These are phyloP conservation scores for Botrytis hyacinthi DNA, from an alignment of 2,329 filamentous ascomycete species.

Conservation along the genomic window DNA sequence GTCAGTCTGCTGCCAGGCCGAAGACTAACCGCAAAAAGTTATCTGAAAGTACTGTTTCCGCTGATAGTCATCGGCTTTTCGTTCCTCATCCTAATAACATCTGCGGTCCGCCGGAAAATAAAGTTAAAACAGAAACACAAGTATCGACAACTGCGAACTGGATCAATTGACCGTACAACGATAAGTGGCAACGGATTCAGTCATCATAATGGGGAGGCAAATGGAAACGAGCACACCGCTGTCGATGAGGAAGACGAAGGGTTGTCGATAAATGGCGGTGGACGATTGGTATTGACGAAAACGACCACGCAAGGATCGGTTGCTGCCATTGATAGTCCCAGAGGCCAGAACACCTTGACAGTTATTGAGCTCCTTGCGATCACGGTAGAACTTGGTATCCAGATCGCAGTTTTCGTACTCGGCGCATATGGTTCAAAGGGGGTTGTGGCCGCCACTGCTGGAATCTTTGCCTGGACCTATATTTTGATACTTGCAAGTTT, in stretches of 20 bases:
- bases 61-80: conserved; percentile 69
- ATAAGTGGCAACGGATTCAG: conserved; percentile 22
- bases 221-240: conserved; percentile 38
- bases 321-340: conserved; percentile 72
- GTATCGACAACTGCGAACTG: conserved; percentile 56
- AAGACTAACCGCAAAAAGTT: conserved; percentile 49
- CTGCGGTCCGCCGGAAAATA: conserved; percentile 54
- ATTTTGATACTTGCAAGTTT: conserved; percentile 70
- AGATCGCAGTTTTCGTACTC: conserved; percentile 61
- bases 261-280: conserved; percentile 56
- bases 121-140: conserved; percentile 51
- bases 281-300: conserved; percentile 57
- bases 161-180: conserved; percentile 41
- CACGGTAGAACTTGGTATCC: conserved; percentile 66
- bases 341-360: conserved; percentile 68
- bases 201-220: conserved; percentile 5
- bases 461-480: conserved; percentile 77
- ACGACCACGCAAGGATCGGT: conserved; percentile 61
- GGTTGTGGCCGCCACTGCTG: conserved; percentile 60
- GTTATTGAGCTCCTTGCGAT: conserved; percentile 74
- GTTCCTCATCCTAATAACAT: conserved; percentile 60
- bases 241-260: conserved; percentile 54
- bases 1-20: too few species aligned
- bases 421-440: conserved; percentile 58
- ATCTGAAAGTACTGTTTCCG: conserved; percentile 77